Percentiles rank a stretch among this genome's conserved stretches.
phyloP scores from a whole-genome alignment of 139 green algal species.

The Pseudopediastrum boryanum region DNA sequence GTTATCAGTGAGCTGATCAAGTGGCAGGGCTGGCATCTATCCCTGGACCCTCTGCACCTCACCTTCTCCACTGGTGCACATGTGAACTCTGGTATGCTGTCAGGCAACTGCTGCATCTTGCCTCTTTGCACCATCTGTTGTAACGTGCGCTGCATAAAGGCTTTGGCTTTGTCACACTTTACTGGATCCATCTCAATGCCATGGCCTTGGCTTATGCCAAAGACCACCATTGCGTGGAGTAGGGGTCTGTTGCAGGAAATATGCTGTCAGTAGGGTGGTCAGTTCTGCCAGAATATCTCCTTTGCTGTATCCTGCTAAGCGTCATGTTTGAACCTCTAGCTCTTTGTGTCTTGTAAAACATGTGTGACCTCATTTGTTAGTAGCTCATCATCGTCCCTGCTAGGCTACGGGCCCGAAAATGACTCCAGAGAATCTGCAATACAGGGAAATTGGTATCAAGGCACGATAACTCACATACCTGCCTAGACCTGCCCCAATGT shows the following conservation, averaged over 20 bases:
- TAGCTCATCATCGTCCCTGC: too few relatives aligned
- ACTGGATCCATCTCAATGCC: slow-evolving; percentile 87
- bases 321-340: too few relatives aligned
- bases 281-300: too few relatives aligned
- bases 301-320: too few relatives aligned
- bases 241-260: slow-evolving; percentile 64
- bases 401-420: too few relatives aligned
- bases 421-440: too few relatives aligned
- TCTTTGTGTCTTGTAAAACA: too few relatives aligned
- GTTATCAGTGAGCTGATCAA: too few relatives aligned
- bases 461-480: slow-evolving; percentile 49
- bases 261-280: too few relatives aligned
- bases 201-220: slow-evolving; percentile 46
- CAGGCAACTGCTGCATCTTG: not conserved
- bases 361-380: too few relatives aligned
- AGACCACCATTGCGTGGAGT: slow-evolving; percentile 76
- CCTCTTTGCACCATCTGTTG: not conserved
- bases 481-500: slow-evolving; percentile 89
- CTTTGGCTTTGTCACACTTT: slow-evolving; percentile 85
- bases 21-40: too few relatives aligned
- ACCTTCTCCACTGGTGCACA: slow-evolving; percentile 77
- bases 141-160: slow-evolving; percentile 57
- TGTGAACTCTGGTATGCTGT: slow-evolving; percentile 47
- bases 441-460: too few relatives aligned
- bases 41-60: not conserved